Evolutionary conservation across 1,139 yeast genomes (phyloP).

Genomic region (Candida sp.): DNA sequence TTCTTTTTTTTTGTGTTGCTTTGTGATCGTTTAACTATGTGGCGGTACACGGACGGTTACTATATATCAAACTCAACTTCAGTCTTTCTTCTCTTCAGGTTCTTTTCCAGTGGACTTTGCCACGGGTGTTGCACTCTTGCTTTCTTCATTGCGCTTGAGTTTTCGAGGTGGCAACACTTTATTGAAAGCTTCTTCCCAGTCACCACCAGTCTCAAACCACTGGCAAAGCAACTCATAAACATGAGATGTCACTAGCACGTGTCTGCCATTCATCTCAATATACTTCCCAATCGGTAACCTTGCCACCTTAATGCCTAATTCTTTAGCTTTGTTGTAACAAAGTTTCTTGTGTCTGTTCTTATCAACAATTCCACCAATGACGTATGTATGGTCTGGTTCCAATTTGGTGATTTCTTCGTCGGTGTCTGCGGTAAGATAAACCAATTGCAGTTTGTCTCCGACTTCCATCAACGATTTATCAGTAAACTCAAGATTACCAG

Average conservation of each 20-base stretch:
- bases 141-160: conserved; percentile 26
- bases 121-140: conserved; percentile 3
- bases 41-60: neutral
- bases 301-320: conserved; percentile 72
- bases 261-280: conserved; percentile 82
- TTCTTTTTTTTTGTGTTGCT: neutral
- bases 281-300: conserved; percentile 88
- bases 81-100: neutral
- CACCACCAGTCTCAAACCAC: conserved; percentile 70
- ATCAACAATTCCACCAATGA: conserved; percentile 96
- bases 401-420: conserved; percentile 65
- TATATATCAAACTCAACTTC: neutral
- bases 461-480: conserved; percentile 45
- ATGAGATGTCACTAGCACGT: conserved; percentile 92
- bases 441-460: conserved; percentile 39
- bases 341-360: conserved; percentile 88
- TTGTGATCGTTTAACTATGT: neutral
- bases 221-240: conserved; percentile 85
- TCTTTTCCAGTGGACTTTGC: conserved; percentile 12
- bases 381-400: conserved; percentile 73
- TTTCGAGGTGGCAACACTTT: conserved; percentile 85
- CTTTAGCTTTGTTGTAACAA: conserved; percentile 82
- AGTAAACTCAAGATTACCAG: conserved; percentile 53
- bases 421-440: conserved; percentile 90
- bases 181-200: conserved; percentile 91